These are phyloP conservation scores for Linum lewisii DNA, from an alignment of 345 rosid genomes.

Conservation along the genomic window DNA sequence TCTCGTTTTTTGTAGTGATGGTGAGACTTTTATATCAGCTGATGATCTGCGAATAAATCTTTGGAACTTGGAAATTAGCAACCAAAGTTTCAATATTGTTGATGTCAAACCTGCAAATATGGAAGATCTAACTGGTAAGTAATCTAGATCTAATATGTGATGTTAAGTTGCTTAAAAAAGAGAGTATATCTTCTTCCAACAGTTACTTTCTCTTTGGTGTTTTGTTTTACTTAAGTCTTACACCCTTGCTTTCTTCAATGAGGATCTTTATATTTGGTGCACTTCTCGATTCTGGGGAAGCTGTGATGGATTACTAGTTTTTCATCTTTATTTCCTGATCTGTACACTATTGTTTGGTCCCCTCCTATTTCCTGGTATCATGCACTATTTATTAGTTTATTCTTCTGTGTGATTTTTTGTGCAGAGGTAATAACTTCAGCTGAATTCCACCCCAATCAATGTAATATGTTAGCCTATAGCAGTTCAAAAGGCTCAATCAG, in stretches of 20 bases:
- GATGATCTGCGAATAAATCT: constrained; percentile 57
- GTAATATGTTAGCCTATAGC: constrained; percentile 91
- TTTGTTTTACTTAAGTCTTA: too few species aligned
- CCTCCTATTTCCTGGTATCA: background rate
- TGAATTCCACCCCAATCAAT: constrained; percentile 92
- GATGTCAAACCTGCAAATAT: constrained; percentile 53
- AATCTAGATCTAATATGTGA: background rate
- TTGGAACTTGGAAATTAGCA: constrained; percentile 62
- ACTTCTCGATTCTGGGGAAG: too few species aligned
- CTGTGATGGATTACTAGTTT: background rate
- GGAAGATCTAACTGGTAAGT: constrained; percentile 56
- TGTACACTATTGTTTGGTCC: background rate
- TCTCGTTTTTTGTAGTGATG: constrained; percentile 32
- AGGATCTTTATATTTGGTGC: too few species aligned
- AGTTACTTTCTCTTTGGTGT: too few species aligned
- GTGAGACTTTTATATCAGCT: constrained; percentile 59
- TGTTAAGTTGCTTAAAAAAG: background rate
- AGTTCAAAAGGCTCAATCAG: constrained; percentile 99
- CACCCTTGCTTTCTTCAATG: too few species aligned
- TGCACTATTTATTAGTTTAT: background rate
- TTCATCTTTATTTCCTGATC: background rate
- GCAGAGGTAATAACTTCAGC: constrained; percentile 99
- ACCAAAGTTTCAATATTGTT: constrained; percentile 51
- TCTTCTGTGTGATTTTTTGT: background rate
- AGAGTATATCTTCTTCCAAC: too few species aligned